These are phyloP conservation scores for Schizophyllum commune DNA, from an alignment of 1,284 basidiomycete genomes.

Conservation along the genomic window DNA sequence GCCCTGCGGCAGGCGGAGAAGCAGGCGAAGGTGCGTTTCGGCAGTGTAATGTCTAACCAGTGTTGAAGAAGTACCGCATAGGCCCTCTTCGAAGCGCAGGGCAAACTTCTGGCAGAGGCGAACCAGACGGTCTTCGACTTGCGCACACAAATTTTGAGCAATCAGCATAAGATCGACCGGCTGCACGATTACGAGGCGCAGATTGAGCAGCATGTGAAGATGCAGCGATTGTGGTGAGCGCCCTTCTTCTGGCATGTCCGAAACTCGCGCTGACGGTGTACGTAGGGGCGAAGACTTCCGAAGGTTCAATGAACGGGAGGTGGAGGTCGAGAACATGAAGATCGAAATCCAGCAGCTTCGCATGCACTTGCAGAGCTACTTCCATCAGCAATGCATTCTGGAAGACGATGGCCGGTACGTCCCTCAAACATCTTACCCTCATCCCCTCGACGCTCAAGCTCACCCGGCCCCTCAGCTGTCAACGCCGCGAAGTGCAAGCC, in stretches of 20 bases:
- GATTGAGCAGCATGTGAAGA: conserved; percentile 63
- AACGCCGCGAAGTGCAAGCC: conserved; percentile 48
- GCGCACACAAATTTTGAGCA: conserved; percentile 61
- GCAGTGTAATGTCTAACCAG: not conserved
- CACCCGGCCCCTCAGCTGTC: conserved; percentile 29
- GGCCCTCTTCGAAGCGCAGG: conserved; percentile 64
- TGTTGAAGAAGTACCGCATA: conserved; percentile 19
- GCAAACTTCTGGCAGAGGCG: conserved; percentile 55
- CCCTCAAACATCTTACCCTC: not conserved
- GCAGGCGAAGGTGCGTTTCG: conserved; percentile 45
- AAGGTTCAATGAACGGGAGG: conserved; percentile 56
- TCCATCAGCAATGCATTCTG: conserved; percentile 40
- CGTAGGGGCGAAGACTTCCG: conserved; percentile 66
- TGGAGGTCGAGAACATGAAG: conserved; percentile 46
- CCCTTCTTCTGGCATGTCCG: not conserved
- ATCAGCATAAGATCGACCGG: conserved; percentile 64
- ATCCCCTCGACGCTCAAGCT: conserved; percentile 3
- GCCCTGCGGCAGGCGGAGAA: conserved; percentile 55
- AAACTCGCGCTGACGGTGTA: not conserved
- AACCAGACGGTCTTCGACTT: conserved; percentile 51
- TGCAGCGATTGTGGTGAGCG: conserved; percentile 63
- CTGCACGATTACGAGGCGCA: conserved; percentile 65
- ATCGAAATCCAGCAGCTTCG: conserved; percentile 57
- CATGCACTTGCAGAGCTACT: conserved; percentile 48
- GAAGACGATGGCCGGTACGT: conserved; percentile 49